Conservation (phyloP, 352 stramenopile genomes). For the Globisporangium yorkense region DNA sequence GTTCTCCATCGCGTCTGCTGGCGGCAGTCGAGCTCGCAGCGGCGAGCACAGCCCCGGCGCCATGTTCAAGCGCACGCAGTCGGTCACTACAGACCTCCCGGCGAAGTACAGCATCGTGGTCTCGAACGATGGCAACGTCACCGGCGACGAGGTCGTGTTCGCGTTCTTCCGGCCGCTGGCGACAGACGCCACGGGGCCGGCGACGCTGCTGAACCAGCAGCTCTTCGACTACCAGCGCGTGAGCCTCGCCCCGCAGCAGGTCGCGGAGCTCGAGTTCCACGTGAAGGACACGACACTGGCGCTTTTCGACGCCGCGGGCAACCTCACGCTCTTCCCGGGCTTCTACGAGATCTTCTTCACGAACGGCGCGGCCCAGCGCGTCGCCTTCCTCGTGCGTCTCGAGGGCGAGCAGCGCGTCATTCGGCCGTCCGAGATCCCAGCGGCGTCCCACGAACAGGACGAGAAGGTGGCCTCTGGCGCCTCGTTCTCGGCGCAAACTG, state of each 20-base stretch:
- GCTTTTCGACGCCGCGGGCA: constrained; percentile 49
- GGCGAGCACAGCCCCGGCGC: background rate
- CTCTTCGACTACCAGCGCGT: constrained; percentile 66
- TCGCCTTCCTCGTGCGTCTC: constrained; percentile 61
- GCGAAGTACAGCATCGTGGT: constrained; percentile 44
- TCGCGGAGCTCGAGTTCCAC: constrained; percentile 30
- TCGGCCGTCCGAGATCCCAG: constrained; percentile 24
- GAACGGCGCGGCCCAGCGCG: constrained; percentile 59
- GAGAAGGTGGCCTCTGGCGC: background rate
- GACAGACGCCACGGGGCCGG: constrained; percentile 47
- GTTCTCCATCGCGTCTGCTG: constrained; percentile 39
- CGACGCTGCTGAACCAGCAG: constrained; percentile 66
- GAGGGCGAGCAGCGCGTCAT: constrained; percentile 36
- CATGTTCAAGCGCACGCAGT: constrained; percentile 11
- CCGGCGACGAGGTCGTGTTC: constrained; percentile 72
- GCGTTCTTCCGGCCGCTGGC: constrained; percentile 69
- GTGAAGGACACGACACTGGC: constrained; percentile 43
- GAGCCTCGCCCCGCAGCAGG: constrained; percentile 31
- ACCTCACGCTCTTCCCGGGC: constrained; percentile 47
- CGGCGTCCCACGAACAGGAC: background rate
- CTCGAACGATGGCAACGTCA: constrained; percentile 45
- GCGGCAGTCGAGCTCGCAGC: background rate
- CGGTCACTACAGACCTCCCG: constrained; percentile 31
- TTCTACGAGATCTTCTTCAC: constrained; percentile 75
- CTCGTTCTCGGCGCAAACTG: too few species aligned